Base-by-base conservation (phyloP, 2,329 filamentous ascomycete genomes). In the Colletotrichum noveboracense region DNA sequence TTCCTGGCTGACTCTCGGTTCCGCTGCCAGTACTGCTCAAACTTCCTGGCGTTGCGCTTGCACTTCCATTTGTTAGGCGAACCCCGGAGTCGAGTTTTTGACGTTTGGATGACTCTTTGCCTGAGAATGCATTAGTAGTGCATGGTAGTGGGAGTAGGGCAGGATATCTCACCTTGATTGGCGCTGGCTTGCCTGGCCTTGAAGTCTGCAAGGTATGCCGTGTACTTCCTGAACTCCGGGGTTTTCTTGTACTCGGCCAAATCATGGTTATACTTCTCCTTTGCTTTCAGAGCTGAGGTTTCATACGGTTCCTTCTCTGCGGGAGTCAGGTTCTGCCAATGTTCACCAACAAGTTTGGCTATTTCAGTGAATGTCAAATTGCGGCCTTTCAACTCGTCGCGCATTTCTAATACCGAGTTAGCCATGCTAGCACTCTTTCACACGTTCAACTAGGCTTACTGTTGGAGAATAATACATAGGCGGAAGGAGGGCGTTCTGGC, bases 391-490 rank as follows among this genome's bases (percentile, higher is more conserved):
- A 96, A 85, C 26, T 94, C 91, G 79, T 96, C 95, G 79, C 95
- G 91, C 84, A 95, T 94, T 84, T 94, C 93, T 94, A 78, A 1
- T 26, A 8, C 2, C n/a, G 14, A 72, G 38, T 61, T 70, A 81
- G 70, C 43, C 12, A 5, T n/a, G 26, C 4, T 1, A n/a, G 4
- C n/a, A 26, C 36, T 12, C 28, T 18, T 34, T 34, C 21, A 66
- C 12, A n/a, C 60, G 48, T 30, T 12, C 58, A 28, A 13, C 6
- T 66, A 8, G 36, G 88, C 93, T 86, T 84, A 95, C 93, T 94
- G 80, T 96, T 96, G 1, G 95, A 96, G 81, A 97, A 97, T 18
- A 96, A 90, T 14, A 96, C 95, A 84, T 96, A 96, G 66, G 94
- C 95, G 6, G 94, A 96, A 0, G 94, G 94, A 2, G 95, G 94